Base-by-base conservation (phyloP, 495 filamentous ascomycete genomes). In the Penicillium angulare region DNA sequence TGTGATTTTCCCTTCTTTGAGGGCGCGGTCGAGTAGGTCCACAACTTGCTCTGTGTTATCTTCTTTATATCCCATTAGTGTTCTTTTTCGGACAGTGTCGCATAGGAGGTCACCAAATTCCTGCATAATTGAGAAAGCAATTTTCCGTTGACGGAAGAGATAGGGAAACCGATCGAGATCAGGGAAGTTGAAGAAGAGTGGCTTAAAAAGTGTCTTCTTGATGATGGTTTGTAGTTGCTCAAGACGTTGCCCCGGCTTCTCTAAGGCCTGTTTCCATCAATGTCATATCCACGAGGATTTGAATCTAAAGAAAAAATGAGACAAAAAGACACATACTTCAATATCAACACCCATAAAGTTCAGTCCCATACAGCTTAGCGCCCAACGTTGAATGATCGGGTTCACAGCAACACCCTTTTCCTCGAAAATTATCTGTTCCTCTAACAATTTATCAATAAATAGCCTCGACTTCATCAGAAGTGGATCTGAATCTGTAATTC, bases 111-210 rank as follows among this genome's bases (percentile, higher is more conserved):
- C 55, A 10, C 65, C 63, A 26, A 69, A 69, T 43, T 65, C 61
- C 24, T 57, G 47, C 39, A 73, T 68, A 4, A 65, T 59, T 5
- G 20, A 18, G 18, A 66, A 62, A 10, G 60, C 68, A 0, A 39
- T 24, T 35, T 53, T 50, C 15, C 69, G 64, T 4, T 56, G 62
- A 10, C 22, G 51, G 18, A 72, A 57, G n/a, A 65, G 18, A 18
- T 31, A 43, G 4, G 59, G 60, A 43, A 62, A 64, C 22, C 55
- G 50, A 16, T 74, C 69, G 0, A 71, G 60, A 16, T 66, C 56
- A 2, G 71, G 71, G 46, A 72, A 72, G 49, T 65, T 71, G 44
- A 74, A 63, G 56, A 56, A 73, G 6, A 71, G 46, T 1, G 69
- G 71, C 32, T 68, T 69, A 60, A 73, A 74, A 15, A 68, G 66